phyloP scores from a whole-genome alignment of 768 basidiomycete species.

The Xanthoconium stramineum region DNA sequence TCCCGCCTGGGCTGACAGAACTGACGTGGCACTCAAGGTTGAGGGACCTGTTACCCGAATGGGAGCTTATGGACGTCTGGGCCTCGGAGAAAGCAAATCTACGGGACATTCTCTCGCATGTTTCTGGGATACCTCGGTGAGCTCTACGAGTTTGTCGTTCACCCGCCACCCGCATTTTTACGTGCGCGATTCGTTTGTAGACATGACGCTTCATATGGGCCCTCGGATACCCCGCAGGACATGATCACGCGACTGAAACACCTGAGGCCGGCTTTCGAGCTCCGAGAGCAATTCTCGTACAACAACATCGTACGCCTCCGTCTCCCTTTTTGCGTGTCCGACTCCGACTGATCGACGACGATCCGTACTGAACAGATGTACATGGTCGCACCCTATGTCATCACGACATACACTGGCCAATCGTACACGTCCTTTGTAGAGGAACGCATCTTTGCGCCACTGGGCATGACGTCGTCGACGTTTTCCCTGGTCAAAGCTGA shows the following conservation, averaged over 20 bases:
- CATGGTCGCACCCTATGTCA: constrained; percentile 32
- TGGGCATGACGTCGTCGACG: constrained; percentile 41
- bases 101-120: too few relatives aligned
- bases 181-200: constrained; percentile 11
- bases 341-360: too few relatives aligned
- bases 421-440: constrained; percentile 39
- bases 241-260: constrained; percentile 25
- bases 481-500: constrained; percentile 34
- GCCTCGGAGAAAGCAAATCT: too few relatives aligned
- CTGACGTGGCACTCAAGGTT: constrained; percentile 38
- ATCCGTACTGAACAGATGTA: constrained; percentile 34
- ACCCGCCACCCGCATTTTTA: too few relatives aligned
- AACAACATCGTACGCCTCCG: constrained; percentile 32
- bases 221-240: constrained; percentile 25
- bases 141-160: too few relatives aligned
- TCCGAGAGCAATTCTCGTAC: constrained; percentile 38
- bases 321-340: too few relatives aligned
- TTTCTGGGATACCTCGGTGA: too few relatives aligned
- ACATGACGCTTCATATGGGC: constrained; percentile 34
- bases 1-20: constrained; percentile 29
- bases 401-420: constrained; percentile 32
- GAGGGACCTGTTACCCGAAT: constrained; percentile 38
- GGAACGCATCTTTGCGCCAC: constrained; percentile 38
- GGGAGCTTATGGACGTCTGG: too few relatives aligned
- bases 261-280: constrained; percentile 32